Base-by-base conservation (phyloP, 192 early-diverging fungal species). In the Jimgerdemannia lactiflua region DNA sequence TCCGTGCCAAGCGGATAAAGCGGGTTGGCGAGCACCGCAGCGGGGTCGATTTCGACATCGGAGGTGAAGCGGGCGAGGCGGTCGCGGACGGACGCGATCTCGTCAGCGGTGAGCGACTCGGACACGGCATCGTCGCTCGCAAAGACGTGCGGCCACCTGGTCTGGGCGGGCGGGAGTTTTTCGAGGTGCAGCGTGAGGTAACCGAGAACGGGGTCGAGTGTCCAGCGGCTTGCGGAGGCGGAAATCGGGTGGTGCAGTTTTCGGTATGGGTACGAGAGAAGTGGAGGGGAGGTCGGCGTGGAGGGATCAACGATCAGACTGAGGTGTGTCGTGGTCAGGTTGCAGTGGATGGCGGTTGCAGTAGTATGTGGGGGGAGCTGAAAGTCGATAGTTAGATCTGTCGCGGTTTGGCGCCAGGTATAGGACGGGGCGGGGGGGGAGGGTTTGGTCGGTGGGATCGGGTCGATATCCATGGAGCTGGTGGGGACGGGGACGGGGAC, bases 131-230 rank as follows among this genome's bases (percentile, higher is more conserved):
- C 91, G 3, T 72, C 79, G 40, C 68, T 54, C n/a, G 80, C 82
- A 79, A 93, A 94, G 9, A 93, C 82, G 18, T 89, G 86, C 3
- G 88, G 77, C 93, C 93, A 94, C 29, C 92, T 81, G 8, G 86
- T 87, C 42, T 86, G 80, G 69, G 84, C 75, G 70, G 89, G 81
- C 40, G 82, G 72, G 7, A 7, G 20, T 74, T 94, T 94, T 65
- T 89, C 87, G 29, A 94, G 65, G 71, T 81, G 86, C 29, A 94
- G 64, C 0, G 91, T 91, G 39, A 94, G 74, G 8, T 90, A 40
- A 2, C 89, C 86, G 0, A 84, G 84, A 42, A 78, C 77, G 3
- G 78, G 3, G 54, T 93, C 91, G n/a, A 92, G 70, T 18, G 90
- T 91, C 93, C 93, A 94, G 4, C 88, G 78, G 66, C 86, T 90